phyloP scores from a whole-genome alignment of 2,329 filamentous ascomycete genomes.

The Ascochyta koolunga region DNA sequence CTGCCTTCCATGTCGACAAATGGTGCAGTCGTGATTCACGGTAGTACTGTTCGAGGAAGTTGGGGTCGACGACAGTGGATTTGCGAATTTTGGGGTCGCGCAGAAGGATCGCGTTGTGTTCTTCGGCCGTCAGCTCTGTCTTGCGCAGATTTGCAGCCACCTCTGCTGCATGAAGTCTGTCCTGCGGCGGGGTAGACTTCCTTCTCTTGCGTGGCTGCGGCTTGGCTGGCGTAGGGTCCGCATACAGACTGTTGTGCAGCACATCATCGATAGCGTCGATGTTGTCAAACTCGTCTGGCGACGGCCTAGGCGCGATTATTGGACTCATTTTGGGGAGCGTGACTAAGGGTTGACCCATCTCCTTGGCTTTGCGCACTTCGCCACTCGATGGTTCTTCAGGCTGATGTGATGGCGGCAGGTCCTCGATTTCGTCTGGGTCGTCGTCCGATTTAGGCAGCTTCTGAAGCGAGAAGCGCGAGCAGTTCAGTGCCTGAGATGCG shows the following conservation, averaged over 20 bases:
- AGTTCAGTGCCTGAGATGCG: constrained; percentile 34
- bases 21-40: constrained; percentile 94
- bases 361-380: constrained; percentile 1
- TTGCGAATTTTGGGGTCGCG: constrained; percentile 85
- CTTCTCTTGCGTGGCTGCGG: constrained; percentile 2
- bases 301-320: constrained; percentile 18
- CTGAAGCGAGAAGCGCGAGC: constrained; percentile 33
- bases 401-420: constrained; percentile 39
- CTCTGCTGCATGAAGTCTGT: constrained; percentile 13
- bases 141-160: constrained; percentile 10
- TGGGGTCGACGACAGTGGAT: constrained; percentile 88
- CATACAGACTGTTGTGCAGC: constrained; percentile 32
- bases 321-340: constrained; percentile 43
- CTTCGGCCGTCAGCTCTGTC: constrained; percentile 75
- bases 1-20: constrained; percentile 94
- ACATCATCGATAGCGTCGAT: constrained; percentile 15
- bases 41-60: constrained; percentile 94
- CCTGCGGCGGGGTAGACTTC: constrained; percentile 5
- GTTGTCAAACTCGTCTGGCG: constrained; percentile 6
- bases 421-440: constrained; percentile 27
- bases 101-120: constrained; percentile 86
- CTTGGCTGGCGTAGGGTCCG: constrained; percentile 24
- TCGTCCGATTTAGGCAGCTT: constrained; percentile 35
- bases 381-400: constrained; percentile 36
- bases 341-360: constrained; percentile 23